A percentile compares a stretch with the other conserved stretches of the same genome.
phyloP scores from a whole-genome alignment of 768 basidiomycete species.

The Russula sp. region DNA sequence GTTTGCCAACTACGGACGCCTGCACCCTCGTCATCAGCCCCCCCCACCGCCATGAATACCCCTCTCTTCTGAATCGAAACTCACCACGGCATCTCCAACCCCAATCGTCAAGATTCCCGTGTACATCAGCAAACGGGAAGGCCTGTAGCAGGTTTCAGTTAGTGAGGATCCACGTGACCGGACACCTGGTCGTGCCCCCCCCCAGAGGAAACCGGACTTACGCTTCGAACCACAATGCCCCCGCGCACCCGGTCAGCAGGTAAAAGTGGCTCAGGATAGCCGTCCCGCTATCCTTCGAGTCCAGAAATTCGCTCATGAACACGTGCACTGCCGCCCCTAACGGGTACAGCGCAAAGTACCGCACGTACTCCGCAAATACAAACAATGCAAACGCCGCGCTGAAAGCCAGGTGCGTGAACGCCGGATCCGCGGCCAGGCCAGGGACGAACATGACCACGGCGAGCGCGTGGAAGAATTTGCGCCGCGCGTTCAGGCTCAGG shows the following conservation, averaged over 20 bases:
- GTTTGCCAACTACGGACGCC: slow-evolving; percentile 91
- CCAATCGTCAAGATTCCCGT: slow-evolving; percentile 88
- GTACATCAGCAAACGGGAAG: slow-evolving; percentile 52
- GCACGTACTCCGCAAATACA: slow-evolving; percentile 94
- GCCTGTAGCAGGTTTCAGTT: slow-evolving; percentile 29
- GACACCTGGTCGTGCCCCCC: background rate
- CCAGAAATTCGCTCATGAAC: slow-evolving; percentile 97
- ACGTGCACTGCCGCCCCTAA: slow-evolving; percentile 89
- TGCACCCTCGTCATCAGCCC: slow-evolving; percentile 29
- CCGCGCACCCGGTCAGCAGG: slow-evolving; percentile 90
- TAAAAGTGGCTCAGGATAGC: slow-evolving; percentile 98
- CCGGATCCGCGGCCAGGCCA: slow-evolving; percentile 89
- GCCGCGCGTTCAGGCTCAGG: slow-evolving; percentile 80
- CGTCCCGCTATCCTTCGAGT: slow-evolving; percentile 90
- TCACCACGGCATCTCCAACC: slow-evolving; percentile 87
- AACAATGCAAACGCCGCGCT: slow-evolving; percentile 93
- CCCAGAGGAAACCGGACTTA: slow-evolving; percentile 38
- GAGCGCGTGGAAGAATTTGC: slow-evolving; percentile 96
- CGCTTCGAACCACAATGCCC: slow-evolving; percentile 94
- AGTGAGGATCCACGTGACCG: slow-evolving; percentile 7
- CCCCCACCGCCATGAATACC: background rate
- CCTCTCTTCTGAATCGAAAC: slow-evolving; percentile 28
- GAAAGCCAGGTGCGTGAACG: slow-evolving; percentile 93
- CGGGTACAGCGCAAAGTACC: slow-evolving; percentile 97
- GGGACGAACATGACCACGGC: slow-evolving; percentile 97